A percentile compares a stretch with the other conserved stretches of the same genome.
These are phyloP conservation scores for Colletotrichum sansevieriae DNA, from an alignment of 2,329 filamentous ascomycete species.

Conservation along the genomic window DNA sequence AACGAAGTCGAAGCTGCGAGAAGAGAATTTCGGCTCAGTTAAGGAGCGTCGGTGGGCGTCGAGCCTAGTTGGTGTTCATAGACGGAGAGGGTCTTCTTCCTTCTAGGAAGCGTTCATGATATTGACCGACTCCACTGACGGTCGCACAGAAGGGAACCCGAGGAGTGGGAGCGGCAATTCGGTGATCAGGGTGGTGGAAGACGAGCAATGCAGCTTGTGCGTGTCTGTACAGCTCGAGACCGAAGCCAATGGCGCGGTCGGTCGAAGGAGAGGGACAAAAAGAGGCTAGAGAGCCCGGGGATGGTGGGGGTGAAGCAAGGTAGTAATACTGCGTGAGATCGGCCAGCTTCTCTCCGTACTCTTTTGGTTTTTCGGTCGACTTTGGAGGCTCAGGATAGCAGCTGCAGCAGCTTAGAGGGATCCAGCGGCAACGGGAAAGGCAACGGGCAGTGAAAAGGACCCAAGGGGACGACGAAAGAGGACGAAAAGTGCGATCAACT, in stretches of 20 bases:
- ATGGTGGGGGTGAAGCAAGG: constrained; percentile 29
- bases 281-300: constrained; percentile 27
- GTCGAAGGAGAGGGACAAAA: constrained; percentile 14
- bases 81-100: constrained; percentile 31
- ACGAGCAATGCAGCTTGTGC: constrained; percentile 35
- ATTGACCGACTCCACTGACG: constrained; percentile 28
- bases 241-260: constrained; percentile 38
- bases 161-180: constrained; percentile 35
- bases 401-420: constrained; percentile 37
- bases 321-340: constrained; percentile 19
- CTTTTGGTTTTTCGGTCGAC: constrained; percentile 6
- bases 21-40: constrained; percentile 32
- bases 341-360: constrained; percentile 14
- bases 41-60: constrained; percentile 41
- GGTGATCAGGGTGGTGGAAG: constrained; percentile 36
- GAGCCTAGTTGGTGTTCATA: constrained; percentile 36
- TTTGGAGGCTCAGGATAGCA: constrained; percentile 30
- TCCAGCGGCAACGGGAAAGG: constrained; percentile 23
- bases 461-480: constrained; percentile 28
- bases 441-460: constrained; percentile 27
- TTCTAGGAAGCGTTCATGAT: constrained; percentile 41
- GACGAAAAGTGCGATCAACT: constrained; percentile 38
- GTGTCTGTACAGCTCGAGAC: constrained; percentile 32
- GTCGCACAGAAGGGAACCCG: constrained; percentile 30
- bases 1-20: constrained; percentile 27